phyloP scores from a whole-genome alignment of 2,329 filamentous ascomycete genomes.

The Torrubiella hemipterigena region DNA sequence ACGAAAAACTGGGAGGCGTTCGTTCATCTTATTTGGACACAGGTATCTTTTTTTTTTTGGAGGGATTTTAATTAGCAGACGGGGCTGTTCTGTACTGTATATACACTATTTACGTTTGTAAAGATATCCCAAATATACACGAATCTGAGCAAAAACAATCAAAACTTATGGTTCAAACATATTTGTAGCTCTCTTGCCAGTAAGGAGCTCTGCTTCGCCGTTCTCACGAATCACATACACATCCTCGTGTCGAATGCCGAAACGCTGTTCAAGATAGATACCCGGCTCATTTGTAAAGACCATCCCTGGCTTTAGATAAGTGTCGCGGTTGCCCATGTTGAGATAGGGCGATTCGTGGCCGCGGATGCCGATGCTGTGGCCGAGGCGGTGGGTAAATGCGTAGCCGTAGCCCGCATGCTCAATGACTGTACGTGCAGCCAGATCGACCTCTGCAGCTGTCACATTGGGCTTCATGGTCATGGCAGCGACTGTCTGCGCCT shows the following conservation, averaged over 20 bases:
- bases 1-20: no score
- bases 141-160: no score
- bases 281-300: slow-evolving; percentile 53
- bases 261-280: slow-evolving; percentile 46
- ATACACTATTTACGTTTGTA: no score
- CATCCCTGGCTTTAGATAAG: slow-evolving; percentile 42
- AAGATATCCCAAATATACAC: no score
- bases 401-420: slow-evolving; percentile 44
- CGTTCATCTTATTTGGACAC: no score
- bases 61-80: no score
- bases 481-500: slow-evolving; percentile 46
- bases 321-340: slow-evolving; percentile 45
- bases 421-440: slow-evolving; percentile 47
- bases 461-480: slow-evolving; percentile 34
- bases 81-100: no score
- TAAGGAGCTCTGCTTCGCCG: slow-evolving; percentile 42
- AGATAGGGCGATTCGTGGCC: slow-evolving; percentile 54
- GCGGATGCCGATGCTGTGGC: slow-evolving; percentile 55
- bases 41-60: background rate
- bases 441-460: slow-evolving; percentile 47
- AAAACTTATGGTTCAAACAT: slow-evolving; percentile 44
- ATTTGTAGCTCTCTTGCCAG: slow-evolving; percentile 35
- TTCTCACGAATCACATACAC: slow-evolving; percentile 43
- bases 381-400: slow-evolving; percentile 49
- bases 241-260: slow-evolving; percentile 53